Evolutionary conservation across 2,329 filamentous ascomycete species (phyloP), one percentile per base, ranked within the genome.

Genomic region (Trichoderma asperellum): DNA sequence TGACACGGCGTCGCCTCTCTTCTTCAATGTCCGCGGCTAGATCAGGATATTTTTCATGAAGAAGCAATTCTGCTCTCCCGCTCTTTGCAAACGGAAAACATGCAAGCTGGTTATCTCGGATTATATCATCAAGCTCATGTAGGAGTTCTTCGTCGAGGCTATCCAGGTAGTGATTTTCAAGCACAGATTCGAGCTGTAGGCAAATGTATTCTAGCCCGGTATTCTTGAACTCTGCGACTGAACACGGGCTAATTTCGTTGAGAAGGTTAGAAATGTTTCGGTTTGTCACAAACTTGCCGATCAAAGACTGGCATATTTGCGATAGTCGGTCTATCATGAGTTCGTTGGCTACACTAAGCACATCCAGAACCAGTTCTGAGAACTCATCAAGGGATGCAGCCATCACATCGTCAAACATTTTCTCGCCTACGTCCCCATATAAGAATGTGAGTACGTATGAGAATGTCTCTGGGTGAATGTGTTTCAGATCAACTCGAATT

Each of bases 291-390:
- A 96, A 96, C 61, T 88, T 88, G 43, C 94, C 94, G 70, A 98
- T 87, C 27, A 94, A 82, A 70, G 88, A 89, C 77, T 99, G 96
- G 78, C 96, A 98, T 34, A 96, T 89, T 77, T 97, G 92, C 5
- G 93, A 93, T 5, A 99, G 82, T 7, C 94, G 87, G 77, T 97
- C 94, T 58, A 99, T 86, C 94, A 99, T 97, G 69, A 99, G 83
- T 79, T 99, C 95, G 76, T 99, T 96, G 14, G 94, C 93, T 64
- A 93, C 91, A 68, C 89, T 89, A 86, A 98, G 91, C 56, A 98
- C 92, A 74, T 97, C 94, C 81, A 98, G 87, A 10, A 97, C 86
- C n/a, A 96, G 83, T 74, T 98, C 94, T 5, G 94, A 88, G 72
- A 97, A 94, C 57, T 94, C 91, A 73, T 97, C 94, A 6, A 97